Conservation (phyloP, 306 rosid genomes). For the Prinsepia uniflora region DNA sequence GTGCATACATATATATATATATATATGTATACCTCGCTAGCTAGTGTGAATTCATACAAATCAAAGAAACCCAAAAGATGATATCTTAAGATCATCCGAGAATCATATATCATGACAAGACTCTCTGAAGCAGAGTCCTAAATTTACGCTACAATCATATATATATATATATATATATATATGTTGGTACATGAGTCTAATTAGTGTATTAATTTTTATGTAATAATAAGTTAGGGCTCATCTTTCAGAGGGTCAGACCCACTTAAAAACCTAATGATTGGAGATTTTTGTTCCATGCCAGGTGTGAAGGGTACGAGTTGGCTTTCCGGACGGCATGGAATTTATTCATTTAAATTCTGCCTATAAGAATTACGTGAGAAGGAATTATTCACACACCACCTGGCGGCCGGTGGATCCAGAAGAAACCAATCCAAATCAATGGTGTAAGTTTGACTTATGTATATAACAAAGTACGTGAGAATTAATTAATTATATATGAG, state of each 20-base stretch:
- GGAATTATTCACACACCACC: background rate
- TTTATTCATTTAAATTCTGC: background rate
- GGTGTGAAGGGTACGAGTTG: slow-evolving; percentile 36
- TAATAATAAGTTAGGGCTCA: slow-evolving; percentile 10
- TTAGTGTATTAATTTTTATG: background rate
- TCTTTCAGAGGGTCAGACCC: slow-evolving; percentile 20
- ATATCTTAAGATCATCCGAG: background rate
- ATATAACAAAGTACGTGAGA: background rate
- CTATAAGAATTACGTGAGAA: background rate
- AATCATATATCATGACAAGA: slow-evolving; percentile 1
- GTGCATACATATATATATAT: too few relatives aligned
- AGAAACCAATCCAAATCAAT: slow-evolving; percentile 10
- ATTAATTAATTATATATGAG: slow-evolving; percentile 10
- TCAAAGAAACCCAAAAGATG: background rate
- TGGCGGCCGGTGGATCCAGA: slow-evolving; percentile 22
- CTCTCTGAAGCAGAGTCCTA: slow-evolving; percentile 16
- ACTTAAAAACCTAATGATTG: slow-evolving; percentile 37
- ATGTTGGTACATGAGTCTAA: too few relatives aligned
- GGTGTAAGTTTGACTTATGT: slow-evolving; percentile 42
- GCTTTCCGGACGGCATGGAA: slow-evolving; percentile 32
- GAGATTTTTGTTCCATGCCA: slow-evolving; percentile 30
- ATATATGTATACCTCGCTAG: background rate
- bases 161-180: background rate
- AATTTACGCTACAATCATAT: slow-evolving; percentile 20
- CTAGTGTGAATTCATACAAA: slow-evolving; percentile 12